These are phyloP conservation scores for Circinella minor DNA, from an alignment of 371 early-diverging fungal genomes.

Conservation along the genomic window DNA sequence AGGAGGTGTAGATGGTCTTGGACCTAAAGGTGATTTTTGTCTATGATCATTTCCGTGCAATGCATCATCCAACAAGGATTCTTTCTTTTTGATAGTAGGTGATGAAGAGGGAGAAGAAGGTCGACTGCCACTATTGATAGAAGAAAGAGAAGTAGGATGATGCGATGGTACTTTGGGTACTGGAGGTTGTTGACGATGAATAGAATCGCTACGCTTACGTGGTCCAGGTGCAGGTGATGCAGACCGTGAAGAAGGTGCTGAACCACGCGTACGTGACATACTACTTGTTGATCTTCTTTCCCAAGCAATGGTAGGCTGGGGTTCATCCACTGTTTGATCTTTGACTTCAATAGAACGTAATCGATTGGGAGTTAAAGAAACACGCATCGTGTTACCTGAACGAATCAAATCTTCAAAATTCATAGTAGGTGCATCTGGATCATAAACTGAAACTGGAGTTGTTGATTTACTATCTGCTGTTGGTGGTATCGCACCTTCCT, in stretches of 20 bases:
- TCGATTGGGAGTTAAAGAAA: slow-evolving; percentile 65
- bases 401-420: slow-evolving; percentile 65
- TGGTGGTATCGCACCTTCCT: slow-evolving; percentile 21
- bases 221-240: slow-evolving; percentile 7
- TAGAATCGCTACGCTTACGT: not conserved
- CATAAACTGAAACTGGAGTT: slow-evolving; percentile 23
- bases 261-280: slow-evolving; percentile 7
- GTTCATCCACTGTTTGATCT: slow-evolving; percentile 23
- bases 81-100: not conserved
- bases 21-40: slow-evolving; percentile 4
- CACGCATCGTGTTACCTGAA: slow-evolving; percentile 62
- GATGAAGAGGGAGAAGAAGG: not conserved
- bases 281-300: slow-evolving; percentile 13
- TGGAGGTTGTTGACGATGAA: not conserved
- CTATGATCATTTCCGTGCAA: slow-evolving; percentile 3
- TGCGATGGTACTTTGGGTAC: not conserved
- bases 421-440: slow-evolving; percentile 29
- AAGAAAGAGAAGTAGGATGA: not conserved
- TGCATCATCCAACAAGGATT: not conserved
- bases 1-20: not conserved
- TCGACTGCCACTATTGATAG: slow-evolving; percentile 1
- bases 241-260: slow-evolving; percentile 9
- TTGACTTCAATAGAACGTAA: slow-evolving; percentile 61
- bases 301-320: slow-evolving; percentile 4
- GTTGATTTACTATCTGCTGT: not conserved